Conservation (phyloP, 2,329 filamentous ascomycete genomes). For the Apiospora saccharicola region DNA sequence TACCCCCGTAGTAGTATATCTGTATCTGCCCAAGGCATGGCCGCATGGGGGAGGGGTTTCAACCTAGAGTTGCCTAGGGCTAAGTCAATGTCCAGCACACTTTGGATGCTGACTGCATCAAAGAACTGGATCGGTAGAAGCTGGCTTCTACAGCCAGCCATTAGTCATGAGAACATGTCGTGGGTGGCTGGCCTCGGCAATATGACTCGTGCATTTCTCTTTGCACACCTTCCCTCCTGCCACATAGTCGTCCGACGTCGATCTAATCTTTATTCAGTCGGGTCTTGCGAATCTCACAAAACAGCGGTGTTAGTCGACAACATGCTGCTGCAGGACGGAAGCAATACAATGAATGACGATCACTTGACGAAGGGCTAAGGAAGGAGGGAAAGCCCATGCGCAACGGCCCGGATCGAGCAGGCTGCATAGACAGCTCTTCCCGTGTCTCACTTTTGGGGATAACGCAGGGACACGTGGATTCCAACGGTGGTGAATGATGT, state of each 20-base stretch:
- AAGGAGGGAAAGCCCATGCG: neutral
- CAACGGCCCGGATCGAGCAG: conserved; percentile 1
- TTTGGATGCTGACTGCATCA: neutral
- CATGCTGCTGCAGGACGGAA: neutral
- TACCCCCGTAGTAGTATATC: neutral
- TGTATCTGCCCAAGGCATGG: neutral
- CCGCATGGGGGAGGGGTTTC: neutral
- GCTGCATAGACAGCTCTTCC: conserved; percentile 1
- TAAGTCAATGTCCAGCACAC: neutral
- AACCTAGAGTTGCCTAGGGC: neutral
- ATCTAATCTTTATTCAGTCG: neutral
- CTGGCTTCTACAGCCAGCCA: no score
- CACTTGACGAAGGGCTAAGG: neutral
- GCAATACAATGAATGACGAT: conserved; percentile 2
- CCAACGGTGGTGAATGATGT: neutral
- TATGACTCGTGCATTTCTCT: neutral
- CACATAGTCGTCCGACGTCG: no score
- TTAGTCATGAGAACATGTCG: neutral
- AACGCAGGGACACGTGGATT: conserved; percentile 13
- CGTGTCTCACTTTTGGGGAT: neutral
- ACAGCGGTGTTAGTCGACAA: conserved; percentile 6
- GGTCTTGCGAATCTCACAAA: neutral
- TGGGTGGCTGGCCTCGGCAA: neutral
- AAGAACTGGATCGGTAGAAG: neutral
- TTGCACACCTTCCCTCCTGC: neutral